Evolutionary conservation across 1,284 basidiomycete genomes (phyloP).

Genomic region (Trichosporon ovoides): DNA sequence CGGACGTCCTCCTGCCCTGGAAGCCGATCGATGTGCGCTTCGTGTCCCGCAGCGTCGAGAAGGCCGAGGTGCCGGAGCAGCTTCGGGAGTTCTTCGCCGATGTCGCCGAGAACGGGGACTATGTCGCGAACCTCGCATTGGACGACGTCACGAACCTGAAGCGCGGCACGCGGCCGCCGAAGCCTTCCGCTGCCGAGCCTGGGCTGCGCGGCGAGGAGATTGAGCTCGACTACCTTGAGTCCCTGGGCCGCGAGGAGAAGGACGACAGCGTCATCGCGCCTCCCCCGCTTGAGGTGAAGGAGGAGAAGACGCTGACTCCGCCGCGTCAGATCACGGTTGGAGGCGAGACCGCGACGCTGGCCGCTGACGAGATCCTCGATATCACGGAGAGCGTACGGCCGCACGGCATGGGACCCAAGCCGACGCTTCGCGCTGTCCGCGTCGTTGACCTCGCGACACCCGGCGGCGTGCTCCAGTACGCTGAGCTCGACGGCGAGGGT

Average conservation of each 20-base stretch:
- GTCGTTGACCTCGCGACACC: conserved; percentile 13
- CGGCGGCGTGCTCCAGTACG: conserved; percentile 15
- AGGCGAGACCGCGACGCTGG: conserved; percentile 7
- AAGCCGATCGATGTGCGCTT: conserved; percentile 15
- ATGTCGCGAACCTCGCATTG: background rate
- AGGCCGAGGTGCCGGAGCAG: background rate
- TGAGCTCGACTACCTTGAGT: background rate
- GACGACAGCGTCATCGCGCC: background rate
- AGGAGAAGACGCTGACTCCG: background rate
- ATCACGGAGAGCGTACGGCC: conserved; percentile 7
- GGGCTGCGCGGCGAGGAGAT: background rate
- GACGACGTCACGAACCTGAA: conserved; percentile 12
- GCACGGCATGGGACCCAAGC: background rate
- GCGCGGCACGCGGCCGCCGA: background rate
- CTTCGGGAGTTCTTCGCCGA: conserved; percentile 12
- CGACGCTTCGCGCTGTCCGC: conserved; percentile 10
- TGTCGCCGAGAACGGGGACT: conserved; percentile 1
- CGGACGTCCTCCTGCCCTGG: conserved; percentile 16
- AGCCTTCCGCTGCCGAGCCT: background rate
- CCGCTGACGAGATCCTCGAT: conserved; percentile 16
- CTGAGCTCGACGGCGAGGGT: conserved; percentile 15
- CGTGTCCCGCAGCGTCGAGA: background rate
- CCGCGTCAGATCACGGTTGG: background rate
- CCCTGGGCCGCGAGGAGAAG: background rate
- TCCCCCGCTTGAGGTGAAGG: background rate